Base-by-base conservation (phyloP, 2,329 filamentous ascomycete species). In the Aaosphaeria pasadenensis region DNA sequence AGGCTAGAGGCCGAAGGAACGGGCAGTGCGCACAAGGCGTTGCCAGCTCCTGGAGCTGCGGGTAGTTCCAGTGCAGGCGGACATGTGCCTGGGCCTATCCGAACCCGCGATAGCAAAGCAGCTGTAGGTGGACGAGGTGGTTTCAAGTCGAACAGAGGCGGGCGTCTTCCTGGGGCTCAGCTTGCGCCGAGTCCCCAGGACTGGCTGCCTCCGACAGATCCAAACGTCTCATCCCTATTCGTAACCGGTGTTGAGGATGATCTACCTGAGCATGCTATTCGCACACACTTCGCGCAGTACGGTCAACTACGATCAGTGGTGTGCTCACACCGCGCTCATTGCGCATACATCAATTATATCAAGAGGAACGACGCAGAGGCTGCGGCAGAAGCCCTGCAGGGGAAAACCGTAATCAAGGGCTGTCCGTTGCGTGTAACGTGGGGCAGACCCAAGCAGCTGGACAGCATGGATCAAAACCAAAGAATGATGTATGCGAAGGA, bases 181-280 rank as follows among this genome's bases (percentile, higher is more conserved):
- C 72, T 91, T 32, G 89, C 91, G 3, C 90, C 91, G 0, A 86
- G 85, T 11, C 87, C 88, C 0, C 85, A 89, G 63, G 94, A 99
- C 71, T 95, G 91, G 72, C 71, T 86, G 2, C 94, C 94, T 0
- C 95, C 94, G 0, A 75, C 82, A 3, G 92, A 99, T 64, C 81
- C 77, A 47, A 94, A 89, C 50, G 87, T 99, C 66, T 95, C 89
- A 60, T 96, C 92, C 0, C 80, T 99, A 0, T 99, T 99, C 64
- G 81, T 97, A 30, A 96, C 92, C 0, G 95, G 94, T 6, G 85
- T 99, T 2, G 94, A 99, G 70, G 94, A 99, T 66, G 94, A 99
- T 62, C 78, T 99, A 5, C 91, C 92, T 2, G 94, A 99, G 71
- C 86, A 91, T 71, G 91, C 91, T 62, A 78, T 99, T 29, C 88